Conservation (phyloP, 352 stramenopile genomes). For the Pythium phragmitis region DNA sequence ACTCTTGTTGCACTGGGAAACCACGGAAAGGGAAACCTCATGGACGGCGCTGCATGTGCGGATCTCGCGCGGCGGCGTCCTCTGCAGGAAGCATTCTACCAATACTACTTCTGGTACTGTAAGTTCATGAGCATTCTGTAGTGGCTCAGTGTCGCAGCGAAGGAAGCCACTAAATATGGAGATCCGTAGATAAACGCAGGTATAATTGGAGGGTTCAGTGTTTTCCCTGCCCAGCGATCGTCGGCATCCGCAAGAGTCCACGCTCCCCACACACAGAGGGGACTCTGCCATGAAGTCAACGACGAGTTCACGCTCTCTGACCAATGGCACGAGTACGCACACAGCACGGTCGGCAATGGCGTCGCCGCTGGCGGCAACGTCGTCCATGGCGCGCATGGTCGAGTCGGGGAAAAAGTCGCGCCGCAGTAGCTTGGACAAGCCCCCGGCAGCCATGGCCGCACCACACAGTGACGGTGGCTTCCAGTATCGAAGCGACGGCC, state of each 20-base stretch:
- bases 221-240: not conserved
- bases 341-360: constrained; percentile 13
- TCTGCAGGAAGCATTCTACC: no score
- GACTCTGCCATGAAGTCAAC: constrained; percentile 28
- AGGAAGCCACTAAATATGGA: no score
- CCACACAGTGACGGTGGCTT: not conserved
- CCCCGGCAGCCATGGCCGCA: constrained; percentile 10
- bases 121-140: no score
- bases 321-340: constrained; percentile 14
- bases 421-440: constrained; percentile 6
- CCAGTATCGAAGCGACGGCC: not conserved
- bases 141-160: no score
- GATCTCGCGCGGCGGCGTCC: not conserved
- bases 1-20: not conserved
- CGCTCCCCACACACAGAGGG: not conserved
- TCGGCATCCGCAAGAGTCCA: not conserved
- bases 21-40: not conserved
- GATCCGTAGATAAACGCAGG: no score
- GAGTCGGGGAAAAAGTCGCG: constrained; percentile 23
- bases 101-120: no score
- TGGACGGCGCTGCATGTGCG: not conserved
- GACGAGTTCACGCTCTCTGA: constrained; percentile 27
- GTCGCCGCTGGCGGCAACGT: constrained; percentile 25
- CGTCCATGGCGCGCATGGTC: constrained; percentile 10
- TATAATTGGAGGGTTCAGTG: no score